Evolutionary conservation across 164 flowering plant species (phyloP).

Genomic region (Stephania yunnanensis): DNA sequence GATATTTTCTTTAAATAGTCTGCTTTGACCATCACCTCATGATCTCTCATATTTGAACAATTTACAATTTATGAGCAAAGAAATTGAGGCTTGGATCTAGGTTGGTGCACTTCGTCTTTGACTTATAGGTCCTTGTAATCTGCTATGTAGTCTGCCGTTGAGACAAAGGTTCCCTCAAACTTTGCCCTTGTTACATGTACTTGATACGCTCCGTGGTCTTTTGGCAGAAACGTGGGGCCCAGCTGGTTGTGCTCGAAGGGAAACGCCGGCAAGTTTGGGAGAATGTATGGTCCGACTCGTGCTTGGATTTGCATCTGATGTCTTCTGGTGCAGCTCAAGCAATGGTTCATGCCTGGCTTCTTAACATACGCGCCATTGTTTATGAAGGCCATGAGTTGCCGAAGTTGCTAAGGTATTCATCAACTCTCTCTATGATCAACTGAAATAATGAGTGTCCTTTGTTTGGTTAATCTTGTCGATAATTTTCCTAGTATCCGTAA

Average conservation of each 20-base stretch:
- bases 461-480: not conserved
- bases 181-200: not conserved
- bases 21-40: too few species aligned
- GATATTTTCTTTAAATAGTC: too few species aligned
- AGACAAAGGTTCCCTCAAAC: not conserved
- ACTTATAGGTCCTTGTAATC: not conserved
- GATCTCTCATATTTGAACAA: too few species aligned
- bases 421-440: not conserved
- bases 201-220: constrained; percentile 3
- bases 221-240: constrained; percentile 82
- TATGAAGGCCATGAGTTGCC: constrained; percentile 82
- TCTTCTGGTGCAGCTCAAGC: constrained; percentile 98
- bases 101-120: not conserved
- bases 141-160: not conserved
- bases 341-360: constrained; percentile 96
- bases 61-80: not conserved
- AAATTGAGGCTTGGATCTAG: not conserved
- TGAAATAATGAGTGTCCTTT: not conserved
- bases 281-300: constrained; percentile 75
- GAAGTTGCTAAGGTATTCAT: constrained; percentile 56
- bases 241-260: constrained; percentile 92
- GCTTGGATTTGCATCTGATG: constrained; percentile 96
- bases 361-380: constrained; percentile 71
- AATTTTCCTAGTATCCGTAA: not conserved
- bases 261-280: constrained; percentile 84